Conservation (phyloP, 345 rosid species). For the Corymbia maculata region DNA sequence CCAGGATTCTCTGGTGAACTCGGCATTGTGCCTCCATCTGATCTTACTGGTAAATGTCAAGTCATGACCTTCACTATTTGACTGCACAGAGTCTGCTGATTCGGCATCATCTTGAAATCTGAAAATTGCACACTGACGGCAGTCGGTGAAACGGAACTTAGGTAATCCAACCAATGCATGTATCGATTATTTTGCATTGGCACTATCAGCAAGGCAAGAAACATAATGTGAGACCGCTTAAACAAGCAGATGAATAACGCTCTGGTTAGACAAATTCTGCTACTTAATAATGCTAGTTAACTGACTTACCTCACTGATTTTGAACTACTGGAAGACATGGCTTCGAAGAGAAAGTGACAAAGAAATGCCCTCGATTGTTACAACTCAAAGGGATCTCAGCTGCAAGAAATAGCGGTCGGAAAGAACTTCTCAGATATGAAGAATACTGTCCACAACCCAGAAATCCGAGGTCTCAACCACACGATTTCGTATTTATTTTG, state of each 20-base stretch:
- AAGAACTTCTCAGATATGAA: neutral
- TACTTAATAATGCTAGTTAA: too few species aligned
- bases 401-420: neutral
- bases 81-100: neutral
- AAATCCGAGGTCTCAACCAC: neutral
- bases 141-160: neutral
- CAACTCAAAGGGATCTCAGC: neutral
- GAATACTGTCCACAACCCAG: neutral
- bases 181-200: neutral
- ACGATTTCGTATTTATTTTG: neutral
- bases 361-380: neutral
- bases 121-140: neutral
- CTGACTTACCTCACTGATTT: constrained; percentile 18
- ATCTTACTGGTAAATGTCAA: constrained; percentile 4
- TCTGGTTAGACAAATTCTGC: neutral
- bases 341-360: neutral
- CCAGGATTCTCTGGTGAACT: constrained; percentile 1
- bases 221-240: neutral
- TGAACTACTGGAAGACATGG: constrained; percentile 19
- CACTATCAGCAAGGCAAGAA: neutral
- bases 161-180: neutral
- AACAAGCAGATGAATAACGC: neutral
- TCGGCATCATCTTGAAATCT: constrained; percentile 27
- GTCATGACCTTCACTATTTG: neutral
- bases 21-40: neutral